A percentile compares a stretch with the other conserved stretches of the same genome.
Conservation (phyloP, 176 grass and related monocot genomes). For the Raddia guianensis region DNA sequence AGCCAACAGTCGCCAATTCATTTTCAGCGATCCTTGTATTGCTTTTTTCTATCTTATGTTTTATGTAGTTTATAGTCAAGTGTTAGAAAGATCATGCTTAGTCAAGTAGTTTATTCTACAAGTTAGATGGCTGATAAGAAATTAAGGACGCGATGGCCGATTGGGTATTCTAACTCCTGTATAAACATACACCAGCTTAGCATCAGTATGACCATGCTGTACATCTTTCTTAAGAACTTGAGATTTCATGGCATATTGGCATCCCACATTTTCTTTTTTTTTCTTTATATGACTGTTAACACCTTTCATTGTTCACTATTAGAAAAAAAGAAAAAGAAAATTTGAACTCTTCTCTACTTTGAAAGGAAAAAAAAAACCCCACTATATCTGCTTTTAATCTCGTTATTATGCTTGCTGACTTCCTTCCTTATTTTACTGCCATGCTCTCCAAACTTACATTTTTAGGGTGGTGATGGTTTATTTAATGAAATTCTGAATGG, state of each 20-base stretch:
- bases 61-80: neutral
- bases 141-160: neutral
- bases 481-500: constrained; percentile 96
- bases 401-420: neutral
- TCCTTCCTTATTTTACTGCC: neutral
- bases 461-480: constrained; percentile 88
- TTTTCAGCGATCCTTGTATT: neutral
- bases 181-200: constrained; percentile 6
- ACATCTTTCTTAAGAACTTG: constrained; percentile 10
- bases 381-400: constrained; percentile 3
- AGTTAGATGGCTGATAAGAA: neutral
- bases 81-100: constrained; percentile 9
- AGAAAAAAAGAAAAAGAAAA: neutral
- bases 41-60: neutral
- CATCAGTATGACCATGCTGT: constrained; percentile 14
- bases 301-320: neutral
- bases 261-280: neutral
- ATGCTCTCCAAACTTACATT: constrained; percentile 33
- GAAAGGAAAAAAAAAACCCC: neutral
- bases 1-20: constrained; percentile 25
- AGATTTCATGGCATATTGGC: constrained; percentile 17
- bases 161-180: neutral
- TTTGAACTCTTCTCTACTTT: neutral
- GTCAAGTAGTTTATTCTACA: constrained; percentile 16
- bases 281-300: constrained; percentile 18